phyloP scores from a whole-genome alignment of 2,329 filamentous ascomycete genomes.

The Gyromitra esculenta region DNA sequence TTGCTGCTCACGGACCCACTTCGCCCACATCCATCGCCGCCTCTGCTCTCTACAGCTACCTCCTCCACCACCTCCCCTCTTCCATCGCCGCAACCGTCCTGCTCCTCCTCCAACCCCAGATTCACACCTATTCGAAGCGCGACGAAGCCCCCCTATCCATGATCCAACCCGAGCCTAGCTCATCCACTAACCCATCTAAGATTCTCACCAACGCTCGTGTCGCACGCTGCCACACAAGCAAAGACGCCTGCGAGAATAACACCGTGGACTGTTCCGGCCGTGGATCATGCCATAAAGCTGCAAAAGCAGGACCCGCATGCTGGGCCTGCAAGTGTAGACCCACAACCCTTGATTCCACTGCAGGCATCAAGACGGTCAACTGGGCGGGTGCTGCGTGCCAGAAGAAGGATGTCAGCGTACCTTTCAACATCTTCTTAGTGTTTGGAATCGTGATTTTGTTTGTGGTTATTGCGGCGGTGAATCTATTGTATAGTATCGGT shows the following conservation, averaged over 20 bases:
- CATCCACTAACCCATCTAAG: constrained; percentile 49
- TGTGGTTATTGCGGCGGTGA: constrained; percentile 73
- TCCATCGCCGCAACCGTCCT: constrained; percentile 43
- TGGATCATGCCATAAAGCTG: constrained; percentile 77
- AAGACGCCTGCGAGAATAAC: constrained; percentile 72
- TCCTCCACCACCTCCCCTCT: constrained; percentile 41
- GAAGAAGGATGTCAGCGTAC: constrained; percentile 87
- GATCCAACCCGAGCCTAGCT: constrained; percentile 37
- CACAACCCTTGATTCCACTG: constrained; percentile 65
- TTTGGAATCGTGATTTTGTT: constrained; percentile 76
- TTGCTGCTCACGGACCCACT: constrained; percentile 41
- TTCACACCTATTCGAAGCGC: constrained; percentile 35
- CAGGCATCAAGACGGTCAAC: constrained; percentile 70
- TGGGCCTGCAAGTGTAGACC: constrained; percentile 80
- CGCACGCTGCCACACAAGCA: constrained; percentile 77
- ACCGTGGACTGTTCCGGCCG: constrained; percentile 86
- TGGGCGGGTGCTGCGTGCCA: constrained; percentile 90
- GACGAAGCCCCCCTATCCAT: constrained; percentile 48
- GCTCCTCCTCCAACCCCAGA: constrained; percentile 32
- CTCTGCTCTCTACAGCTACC: constrained; percentile 32
- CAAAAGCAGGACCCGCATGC: constrained; percentile 66
- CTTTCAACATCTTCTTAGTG: constrained; percentile 85
- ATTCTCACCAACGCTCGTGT: constrained; percentile 62
- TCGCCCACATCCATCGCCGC: constrained; percentile 31
- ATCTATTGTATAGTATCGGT: constrained; percentile 83